These are phyloP conservation scores for Rauvolfia tetraphylla DNA, from an alignment of 257 asterid species.

Conservation along the genomic window DNA sequence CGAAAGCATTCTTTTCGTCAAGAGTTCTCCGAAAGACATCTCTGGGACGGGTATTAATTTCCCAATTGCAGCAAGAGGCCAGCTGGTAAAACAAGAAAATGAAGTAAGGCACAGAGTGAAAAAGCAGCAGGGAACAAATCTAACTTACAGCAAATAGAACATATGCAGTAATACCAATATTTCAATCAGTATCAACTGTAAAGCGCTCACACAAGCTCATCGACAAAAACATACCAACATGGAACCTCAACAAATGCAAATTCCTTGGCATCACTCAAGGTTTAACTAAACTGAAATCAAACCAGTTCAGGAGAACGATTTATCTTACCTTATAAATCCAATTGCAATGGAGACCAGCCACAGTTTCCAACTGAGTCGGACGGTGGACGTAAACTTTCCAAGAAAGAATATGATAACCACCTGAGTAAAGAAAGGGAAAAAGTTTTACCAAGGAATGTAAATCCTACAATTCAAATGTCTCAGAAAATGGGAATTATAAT, in stretches of 20 bases:
- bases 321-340: constrained; percentile 57
- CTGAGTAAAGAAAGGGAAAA: constrained; percentile 31
- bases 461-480: not conserved
- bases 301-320: not conserved
- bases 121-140: not conserved
- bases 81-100: constrained; percentile 22
- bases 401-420: constrained; percentile 76
- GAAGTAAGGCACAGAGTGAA: not conserved
- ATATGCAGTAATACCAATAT: not conserved
- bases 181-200: not conserved
- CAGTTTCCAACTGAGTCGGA: constrained; percentile 78
- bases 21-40: constrained; percentile 25
- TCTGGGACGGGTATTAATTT: constrained; percentile 42
- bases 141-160: not conserved
- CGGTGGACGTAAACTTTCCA: constrained; percentile 68
- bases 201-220: not conserved
- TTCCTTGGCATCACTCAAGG: not conserved
- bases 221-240: not conserved
- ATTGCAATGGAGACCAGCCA: constrained; percentile 88
- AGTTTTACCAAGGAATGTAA: not conserved
- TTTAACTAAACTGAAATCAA: not conserved
- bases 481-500: constrained; percentile 3
- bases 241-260: not conserved
- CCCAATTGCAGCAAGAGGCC: constrained; percentile 49
- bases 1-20: constrained; percentile 3